phyloP scores from a whole-genome alignment of 2,329 filamentous ascomycete species.

The Metarhizium brunneum region DNA sequence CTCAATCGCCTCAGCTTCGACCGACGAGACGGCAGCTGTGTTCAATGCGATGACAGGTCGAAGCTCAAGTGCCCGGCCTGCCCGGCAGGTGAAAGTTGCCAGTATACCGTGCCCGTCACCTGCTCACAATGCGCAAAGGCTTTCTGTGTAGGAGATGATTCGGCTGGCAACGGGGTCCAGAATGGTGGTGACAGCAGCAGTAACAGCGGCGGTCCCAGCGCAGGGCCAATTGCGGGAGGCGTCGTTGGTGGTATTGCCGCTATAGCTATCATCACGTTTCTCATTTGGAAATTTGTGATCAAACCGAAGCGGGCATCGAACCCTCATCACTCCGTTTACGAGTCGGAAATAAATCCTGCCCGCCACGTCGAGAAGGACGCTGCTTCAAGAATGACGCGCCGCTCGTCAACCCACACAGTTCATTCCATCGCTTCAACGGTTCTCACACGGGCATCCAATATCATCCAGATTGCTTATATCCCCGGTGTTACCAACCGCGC shows the following conservation, averaged over 20 bases:
- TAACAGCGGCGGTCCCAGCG: slow-evolving; percentile 46
- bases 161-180: slow-evolving; percentile 13
- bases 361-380: slow-evolving; percentile 37
- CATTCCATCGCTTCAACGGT: slow-evolving; percentile 92
- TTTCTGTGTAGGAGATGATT: slow-evolving; percentile 31
- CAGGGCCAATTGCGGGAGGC: slow-evolving; percentile 83
- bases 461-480: slow-evolving; percentile 99
- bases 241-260: slow-evolving; percentile 76
- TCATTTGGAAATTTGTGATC: slow-evolving; percentile 83
- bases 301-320: slow-evolving; percentile 64
- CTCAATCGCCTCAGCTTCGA: slow-evolving; percentile 20
- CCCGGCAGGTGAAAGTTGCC: slow-evolving; percentile 30
- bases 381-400: slow-evolving; percentile 32
- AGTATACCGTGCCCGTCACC: slow-evolving; percentile 33
- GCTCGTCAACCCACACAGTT: slow-evolving; percentile 76
- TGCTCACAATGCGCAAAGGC: slow-evolving; percentile 39
- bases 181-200: slow-evolving; percentile 24
- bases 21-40: slow-evolving; percentile 32
- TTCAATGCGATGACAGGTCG: slow-evolving; percentile 34
- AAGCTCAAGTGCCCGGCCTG: slow-evolving; percentile 37
- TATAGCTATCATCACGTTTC: slow-evolving; percentile 64
- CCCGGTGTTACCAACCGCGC: slow-evolving; percentile 93
- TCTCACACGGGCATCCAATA: slow-evolving; percentile 90
- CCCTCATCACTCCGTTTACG: slow-evolving; percentile 40
- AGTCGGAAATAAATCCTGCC: slow-evolving; percentile 41